Percentiles rank a stretch among this genome's conserved stretches.
Conservation (phyloP, 2,329 filamentous ascomycete genomes). For the Fusarium compactum region DNA sequence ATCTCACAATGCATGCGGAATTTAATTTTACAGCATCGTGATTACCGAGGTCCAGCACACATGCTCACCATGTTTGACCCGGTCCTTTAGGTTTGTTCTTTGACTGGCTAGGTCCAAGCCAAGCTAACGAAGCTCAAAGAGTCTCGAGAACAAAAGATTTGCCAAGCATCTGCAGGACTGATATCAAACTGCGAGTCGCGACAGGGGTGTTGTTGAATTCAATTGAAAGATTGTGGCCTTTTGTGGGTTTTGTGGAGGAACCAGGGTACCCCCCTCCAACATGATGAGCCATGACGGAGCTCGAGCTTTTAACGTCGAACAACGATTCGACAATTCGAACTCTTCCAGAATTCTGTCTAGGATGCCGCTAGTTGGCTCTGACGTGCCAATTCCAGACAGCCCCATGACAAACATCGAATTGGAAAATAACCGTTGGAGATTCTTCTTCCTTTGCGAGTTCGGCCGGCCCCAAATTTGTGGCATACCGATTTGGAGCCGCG, state of each 20-base stretch:
- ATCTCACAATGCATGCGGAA: conserved; percentile 5
- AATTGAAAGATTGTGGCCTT: conserved; percentile 34
- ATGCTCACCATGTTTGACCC: background rate
- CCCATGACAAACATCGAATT: conserved; percentile 44
- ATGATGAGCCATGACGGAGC: conserved; percentile 38
- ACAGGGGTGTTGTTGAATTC: conserved; percentile 27
- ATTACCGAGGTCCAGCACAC: background rate
- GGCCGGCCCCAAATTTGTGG: conserved; percentile 4
- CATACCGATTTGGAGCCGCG: conserved; percentile 30
- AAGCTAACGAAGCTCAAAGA: conserved; percentile 15
- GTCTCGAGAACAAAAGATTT: conserved; percentile 20
- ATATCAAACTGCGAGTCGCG: conserved; percentile 27
- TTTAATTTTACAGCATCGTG: background rate
- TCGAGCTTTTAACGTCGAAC: conserved; percentile 33
- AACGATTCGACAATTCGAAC: conserved; percentile 49
- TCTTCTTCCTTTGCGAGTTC: conserved; percentile 18
- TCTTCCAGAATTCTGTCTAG: conserved; percentile 47
- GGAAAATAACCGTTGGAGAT: conserved; percentile 27
- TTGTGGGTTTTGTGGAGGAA: conserved; percentile 39
- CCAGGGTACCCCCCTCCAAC: conserved; percentile 33
- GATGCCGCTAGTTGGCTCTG: conserved; percentile 43
- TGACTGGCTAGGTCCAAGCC: background rate
- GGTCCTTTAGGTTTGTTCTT: background rate
- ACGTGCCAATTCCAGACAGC: conserved; percentile 42
- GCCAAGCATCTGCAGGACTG: conserved; percentile 36